phyloP scores from a whole-genome alignment of 306 rosid genomes.

The Canavalia gladiata region DNA sequence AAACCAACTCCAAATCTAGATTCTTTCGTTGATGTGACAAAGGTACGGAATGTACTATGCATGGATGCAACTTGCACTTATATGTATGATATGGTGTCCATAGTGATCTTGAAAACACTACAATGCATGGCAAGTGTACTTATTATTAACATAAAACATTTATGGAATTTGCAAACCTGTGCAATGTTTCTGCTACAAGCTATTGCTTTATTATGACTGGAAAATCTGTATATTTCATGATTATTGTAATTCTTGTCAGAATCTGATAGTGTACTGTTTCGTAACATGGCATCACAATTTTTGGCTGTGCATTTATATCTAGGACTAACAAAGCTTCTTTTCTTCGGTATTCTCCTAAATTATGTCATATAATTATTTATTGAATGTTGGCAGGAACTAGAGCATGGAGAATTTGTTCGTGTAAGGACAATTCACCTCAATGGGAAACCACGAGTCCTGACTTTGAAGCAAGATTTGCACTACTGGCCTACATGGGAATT shows the following conservation, averaged over 20 bases:
- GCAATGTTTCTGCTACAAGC: constrained; percentile 27
- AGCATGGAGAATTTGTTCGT: constrained; percentile 92
- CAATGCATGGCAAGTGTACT: constrained; percentile 12
- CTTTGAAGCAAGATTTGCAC: constrained; percentile 94
- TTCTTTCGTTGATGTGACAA: constrained; percentile 78
- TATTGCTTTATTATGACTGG: background rate
- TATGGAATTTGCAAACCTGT: constrained; percentile 14
- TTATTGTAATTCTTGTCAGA: background rate
- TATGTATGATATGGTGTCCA: constrained; percentile 12
- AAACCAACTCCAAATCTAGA: constrained; percentile 86
- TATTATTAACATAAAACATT: background rate
- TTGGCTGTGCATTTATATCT: background rate
- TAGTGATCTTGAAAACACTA: constrained; percentile 15
- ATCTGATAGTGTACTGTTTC: constrained; percentile 30
- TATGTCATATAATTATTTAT: constrained; percentile 26
- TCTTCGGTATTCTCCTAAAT: constrained; percentile 12
- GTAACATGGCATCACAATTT: background rate
- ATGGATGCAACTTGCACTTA: constrained; percentile 15
- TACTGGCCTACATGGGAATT: constrained; percentile 97
- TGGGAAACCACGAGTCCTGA: constrained; percentile 89
- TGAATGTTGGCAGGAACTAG: constrained; percentile 67
- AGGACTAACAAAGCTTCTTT: background rate
- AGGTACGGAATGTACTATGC: constrained; percentile 61
- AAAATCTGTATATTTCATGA: constrained; percentile 15
- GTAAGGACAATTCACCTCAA: constrained; percentile 82